A percentile compares a stretch with the other conserved stretches of the same genome.
Conservation (phyloP, 805 yeast species). For the Starmerella sirachaensis region DNA sequence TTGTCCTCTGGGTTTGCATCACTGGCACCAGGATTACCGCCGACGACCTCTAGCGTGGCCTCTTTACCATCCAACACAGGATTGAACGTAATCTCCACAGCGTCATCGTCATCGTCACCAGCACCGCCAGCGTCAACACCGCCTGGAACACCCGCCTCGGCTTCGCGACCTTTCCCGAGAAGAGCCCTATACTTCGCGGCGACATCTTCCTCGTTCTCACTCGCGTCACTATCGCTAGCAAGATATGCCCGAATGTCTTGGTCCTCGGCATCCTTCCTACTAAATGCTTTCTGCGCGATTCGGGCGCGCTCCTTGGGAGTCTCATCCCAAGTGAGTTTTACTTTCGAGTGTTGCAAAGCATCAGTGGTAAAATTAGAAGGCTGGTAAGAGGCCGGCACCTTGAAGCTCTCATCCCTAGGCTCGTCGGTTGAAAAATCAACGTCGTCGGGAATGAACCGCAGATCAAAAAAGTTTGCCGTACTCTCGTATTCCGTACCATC, state of each 20-base stretch:
- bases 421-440: conserved; percentile 66
- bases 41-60: conserved; percentile 23
- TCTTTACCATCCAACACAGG: conserved; percentile 57
- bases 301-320: conserved; percentile 82
- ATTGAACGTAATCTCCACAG: conserved; percentile 91
- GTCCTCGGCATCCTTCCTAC: conserved; percentile 50
- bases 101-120: conserved; percentile 43
- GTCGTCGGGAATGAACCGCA: conserved; percentile 85
- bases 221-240: conserved; percentile 28
- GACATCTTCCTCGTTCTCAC: conserved; percentile 14
- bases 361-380: conserved; percentile 82
- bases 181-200: conserved; percentile 22
- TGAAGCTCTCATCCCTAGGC: conserved; percentile 60
- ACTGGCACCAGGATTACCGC: conserved; percentile 19
- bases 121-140: conserved; percentile 13
- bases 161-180: conserved; percentile 7
- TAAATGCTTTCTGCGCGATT: conserved; percentile 66
- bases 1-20: conserved; percentile 34
- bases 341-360: conserved; percentile 93
- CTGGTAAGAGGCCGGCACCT: conserved; percentile 63
- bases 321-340: conserved; percentile 95
- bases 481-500: conserved; percentile 95
- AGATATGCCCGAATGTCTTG: conserved; percentile 66
- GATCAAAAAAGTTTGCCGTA: conserved; percentile 85
- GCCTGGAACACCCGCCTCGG: background rate